These are phyloP conservation scores for Funneliformis caledonium DNA, from an alignment of 371 early-diverging fungal species.

Conservation along the genomic window DNA sequence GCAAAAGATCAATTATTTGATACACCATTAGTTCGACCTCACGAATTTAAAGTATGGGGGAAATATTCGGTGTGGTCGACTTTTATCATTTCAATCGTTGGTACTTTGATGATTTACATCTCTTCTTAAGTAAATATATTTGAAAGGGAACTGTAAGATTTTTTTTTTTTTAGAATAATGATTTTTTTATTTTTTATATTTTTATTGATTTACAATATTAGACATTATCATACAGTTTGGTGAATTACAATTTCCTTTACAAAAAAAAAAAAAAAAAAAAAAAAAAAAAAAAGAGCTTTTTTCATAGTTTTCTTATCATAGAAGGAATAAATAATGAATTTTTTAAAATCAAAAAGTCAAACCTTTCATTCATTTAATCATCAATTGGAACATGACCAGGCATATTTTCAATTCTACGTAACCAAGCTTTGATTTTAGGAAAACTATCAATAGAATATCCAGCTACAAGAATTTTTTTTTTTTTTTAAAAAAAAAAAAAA, in stretches of 20 bases:
- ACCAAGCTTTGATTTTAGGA: slow-evolving; percentile 25
- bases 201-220: no score
- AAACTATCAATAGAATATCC: slow-evolving; percentile 35
- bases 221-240: no score
- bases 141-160: not conserved
- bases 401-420: slow-evolving; percentile 24
- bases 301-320: not conserved
- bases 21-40: slow-evolving; percentile 15
- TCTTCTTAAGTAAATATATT: not conserved
- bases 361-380: slow-evolving; percentile 8
- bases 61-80: slow-evolving; percentile 38
- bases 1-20: not conserved
- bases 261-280: no score
- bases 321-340: not conserved
- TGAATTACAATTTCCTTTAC: not conserved
- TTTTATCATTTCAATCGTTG: slow-evolving; percentile 31
- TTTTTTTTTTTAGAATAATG: no score
- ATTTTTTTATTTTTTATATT: no score
- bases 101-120: not conserved
- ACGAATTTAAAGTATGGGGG: slow-evolving; percentile 37
- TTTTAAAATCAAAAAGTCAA: not conserved
- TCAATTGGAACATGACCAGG: slow-evolving; percentile 30
- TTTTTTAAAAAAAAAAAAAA: not conserved
- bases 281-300: not conserved
- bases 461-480: not conserved